Evolutionary conservation across 805 yeast species (phyloP).

Genomic region (Kazachstania martiniae): DNA sequence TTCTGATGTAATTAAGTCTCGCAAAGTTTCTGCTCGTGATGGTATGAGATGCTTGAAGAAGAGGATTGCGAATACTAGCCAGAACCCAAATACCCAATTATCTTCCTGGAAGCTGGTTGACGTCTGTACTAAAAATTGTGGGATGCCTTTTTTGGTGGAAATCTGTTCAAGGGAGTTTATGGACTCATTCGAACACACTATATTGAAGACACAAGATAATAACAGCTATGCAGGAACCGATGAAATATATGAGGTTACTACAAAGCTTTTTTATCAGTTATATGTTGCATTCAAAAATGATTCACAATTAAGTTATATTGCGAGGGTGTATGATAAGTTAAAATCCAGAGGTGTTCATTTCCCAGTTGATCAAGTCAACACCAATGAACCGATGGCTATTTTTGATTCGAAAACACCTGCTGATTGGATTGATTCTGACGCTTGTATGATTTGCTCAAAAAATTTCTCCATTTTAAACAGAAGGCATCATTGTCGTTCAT

Average conservation of each 20-base stretch:
- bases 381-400: constrained; percentile 32
- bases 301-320: constrained; percentile 54
- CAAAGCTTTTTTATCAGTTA: constrained; percentile 68
- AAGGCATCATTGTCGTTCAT: constrained; percentile 93
- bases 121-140: constrained; percentile 87
- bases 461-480: constrained; percentile 73
- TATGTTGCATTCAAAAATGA: constrained; percentile 60
- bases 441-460: constrained; percentile 87
- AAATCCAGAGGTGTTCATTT: constrained; percentile 54
- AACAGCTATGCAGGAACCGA: constrained; percentile 27
- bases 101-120: constrained; percentile 72
- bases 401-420: constrained; percentile 91
- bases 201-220: constrained; percentile 27
- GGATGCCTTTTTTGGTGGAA: constrained; percentile 70
- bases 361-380: constrained; percentile 32
- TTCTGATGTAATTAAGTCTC: constrained; percentile 77
- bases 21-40: constrained; percentile 65
- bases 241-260: constrained; percentile 48
- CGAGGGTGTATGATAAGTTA: constrained; percentile 48
- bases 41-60: constrained; percentile 79
- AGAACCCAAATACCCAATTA: constrained; percentile 70
- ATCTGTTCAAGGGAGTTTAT: constrained; percentile 77
- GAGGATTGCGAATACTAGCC: constrained; percentile 44
- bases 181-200: constrained; percentile 52
- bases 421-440: constrained; percentile 93